Percentiles rank a stretch among this genome's conserved stretches.
Evolutionary conservation across 768 basidiomycete genomes (phyloP).

Genomic region (Termitomyces sp.): DNA sequence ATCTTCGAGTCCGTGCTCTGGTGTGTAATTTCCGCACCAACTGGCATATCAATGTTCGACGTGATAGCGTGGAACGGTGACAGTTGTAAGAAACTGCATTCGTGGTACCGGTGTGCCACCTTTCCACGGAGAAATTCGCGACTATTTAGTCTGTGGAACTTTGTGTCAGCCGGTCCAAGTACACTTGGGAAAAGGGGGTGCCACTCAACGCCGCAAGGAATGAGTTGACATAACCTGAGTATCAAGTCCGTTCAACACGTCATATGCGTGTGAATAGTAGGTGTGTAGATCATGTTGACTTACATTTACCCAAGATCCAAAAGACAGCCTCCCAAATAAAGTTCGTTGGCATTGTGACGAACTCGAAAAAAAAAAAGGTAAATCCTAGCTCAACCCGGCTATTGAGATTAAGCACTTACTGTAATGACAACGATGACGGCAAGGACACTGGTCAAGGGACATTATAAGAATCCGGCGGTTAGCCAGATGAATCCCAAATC

Average conservation of each 20-base stretch:
- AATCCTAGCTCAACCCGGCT: background rate
- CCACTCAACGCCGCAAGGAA: slow-evolving; percentile 45
- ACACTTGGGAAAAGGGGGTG: background rate
- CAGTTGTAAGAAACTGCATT: slow-evolving; percentile 33
- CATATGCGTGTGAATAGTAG: too few species aligned
- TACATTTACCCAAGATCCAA: slow-evolving; percentile 51
- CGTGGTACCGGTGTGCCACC: slow-evolving; percentile 25
- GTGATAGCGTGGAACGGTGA: slow-evolving; percentile 25
- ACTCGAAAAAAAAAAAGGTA: slow-evolving; percentile 27
- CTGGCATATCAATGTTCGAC: slow-evolving; percentile 10
- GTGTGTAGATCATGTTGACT: slow-evolving; percentile 15
- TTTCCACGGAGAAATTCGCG: slow-evolving; percentile 43
- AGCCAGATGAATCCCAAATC: background rate
- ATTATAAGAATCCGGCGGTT: background rate
- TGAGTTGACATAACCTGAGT: slow-evolving; percentile 51
- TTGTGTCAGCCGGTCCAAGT: background rate
- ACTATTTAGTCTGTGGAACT: slow-evolving; percentile 38
- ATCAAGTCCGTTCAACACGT: too few species aligned
- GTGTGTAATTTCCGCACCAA: too few species aligned
- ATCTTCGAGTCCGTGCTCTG: background rate
- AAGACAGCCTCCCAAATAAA: slow-evolving; percentile 48
- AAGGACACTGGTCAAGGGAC: slow-evolving; percentile 27
- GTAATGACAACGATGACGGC: slow-evolving; percentile 39
- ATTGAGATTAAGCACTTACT: slow-evolving; percentile 24
- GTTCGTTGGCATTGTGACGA: slow-evolving; percentile 42